Evolutionary conservation across 208 protist species (phyloP).

Genomic region (Trypanosoma caninum): DNA sequence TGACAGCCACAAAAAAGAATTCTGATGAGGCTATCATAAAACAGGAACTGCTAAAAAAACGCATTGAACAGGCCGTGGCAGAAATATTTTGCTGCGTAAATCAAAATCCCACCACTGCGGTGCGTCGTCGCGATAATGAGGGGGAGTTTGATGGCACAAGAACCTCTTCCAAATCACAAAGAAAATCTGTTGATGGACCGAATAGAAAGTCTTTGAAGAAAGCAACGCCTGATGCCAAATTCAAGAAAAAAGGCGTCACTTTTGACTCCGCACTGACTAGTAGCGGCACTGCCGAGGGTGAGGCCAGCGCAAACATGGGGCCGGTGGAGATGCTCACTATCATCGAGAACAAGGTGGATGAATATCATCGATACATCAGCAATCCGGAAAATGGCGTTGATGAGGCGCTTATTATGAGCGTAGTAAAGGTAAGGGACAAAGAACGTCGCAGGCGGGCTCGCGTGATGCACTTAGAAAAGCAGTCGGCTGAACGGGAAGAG

Average conservation of each 20-base stretch:
- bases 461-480: conserved; percentile 69
- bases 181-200: background rate
- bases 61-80: conserved; percentile 58
- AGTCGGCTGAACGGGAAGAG: conserved; percentile 75
- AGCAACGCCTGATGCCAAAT: background rate
- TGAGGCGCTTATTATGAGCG: conserved; percentile 52
- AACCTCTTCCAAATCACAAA: background rate
- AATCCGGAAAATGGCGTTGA: conserved; percentile 66
- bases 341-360: conserved; percentile 91
- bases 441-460: conserved; percentile 72
- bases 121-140: conserved; percentile 6
- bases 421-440: conserved; percentile 87
- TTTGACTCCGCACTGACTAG: background rate
- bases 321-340: conserved; percentile 91
- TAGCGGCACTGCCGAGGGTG: conserved; percentile 14
- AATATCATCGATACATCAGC: conserved; percentile 77
- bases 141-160: background rate
- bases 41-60: conserved; percentile 63
- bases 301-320: conserved; percentile 66
- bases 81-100: conserved; percentile 57
- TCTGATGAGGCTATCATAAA: conserved; percentile 27
- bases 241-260: conserved; percentile 4
- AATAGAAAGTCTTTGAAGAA: background rate
- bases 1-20: background rate
- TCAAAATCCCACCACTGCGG: background rate